Conservation (phyloP, 1,284 basidiomycete genomes). For the Boletus semigastroideus region DNA sequence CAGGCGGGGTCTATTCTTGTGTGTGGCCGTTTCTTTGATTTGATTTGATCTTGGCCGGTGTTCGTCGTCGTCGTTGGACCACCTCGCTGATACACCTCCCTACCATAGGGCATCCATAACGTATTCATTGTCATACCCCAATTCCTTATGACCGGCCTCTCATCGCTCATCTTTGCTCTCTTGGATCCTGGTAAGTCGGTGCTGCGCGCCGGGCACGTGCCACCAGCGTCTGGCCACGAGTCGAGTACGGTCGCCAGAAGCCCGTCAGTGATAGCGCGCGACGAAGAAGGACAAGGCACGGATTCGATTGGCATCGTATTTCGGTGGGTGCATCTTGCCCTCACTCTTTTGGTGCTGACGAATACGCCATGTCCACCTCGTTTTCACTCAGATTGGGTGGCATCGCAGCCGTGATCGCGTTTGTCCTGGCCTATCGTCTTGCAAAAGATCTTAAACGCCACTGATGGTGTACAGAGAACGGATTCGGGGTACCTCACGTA, state of each 20-base stretch:
- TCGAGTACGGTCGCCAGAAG: background rate
- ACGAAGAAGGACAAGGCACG: background rate
- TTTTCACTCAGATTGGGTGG: conserved; percentile 52
- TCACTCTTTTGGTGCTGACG: background rate
- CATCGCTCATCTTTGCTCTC: conserved; percentile 65
- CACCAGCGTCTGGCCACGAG: background rate
- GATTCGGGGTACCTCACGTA: background rate
- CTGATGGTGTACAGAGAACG: conserved; percentile 20
- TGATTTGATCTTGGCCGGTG: background rate
- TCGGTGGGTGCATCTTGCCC: conserved; percentile 41
- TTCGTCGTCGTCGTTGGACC: background rate
- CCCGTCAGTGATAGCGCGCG: background rate
- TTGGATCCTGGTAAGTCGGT: conserved; percentile 58
- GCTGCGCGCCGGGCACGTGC: conserved; percentile 37
- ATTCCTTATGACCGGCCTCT: conserved; percentile 67
- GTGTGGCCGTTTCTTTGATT: conserved; percentile 27
- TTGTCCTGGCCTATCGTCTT: conserved; percentile 63
- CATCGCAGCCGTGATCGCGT: conserved; percentile 68
- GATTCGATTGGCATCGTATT: conserved; percentile 75
- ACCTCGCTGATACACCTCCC: background rate
- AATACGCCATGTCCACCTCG: background rate
- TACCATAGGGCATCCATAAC: conserved; percentile 83
- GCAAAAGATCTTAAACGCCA: conserved; percentile 57
- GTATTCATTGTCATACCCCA: conserved; percentile 82
- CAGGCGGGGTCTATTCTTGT: conserved; percentile 92